These are phyloP conservation scores for Leptographium radiaticola DNA, from an alignment of 2,329 filamentous ascomycete species.

Conservation along the genomic window DNA sequence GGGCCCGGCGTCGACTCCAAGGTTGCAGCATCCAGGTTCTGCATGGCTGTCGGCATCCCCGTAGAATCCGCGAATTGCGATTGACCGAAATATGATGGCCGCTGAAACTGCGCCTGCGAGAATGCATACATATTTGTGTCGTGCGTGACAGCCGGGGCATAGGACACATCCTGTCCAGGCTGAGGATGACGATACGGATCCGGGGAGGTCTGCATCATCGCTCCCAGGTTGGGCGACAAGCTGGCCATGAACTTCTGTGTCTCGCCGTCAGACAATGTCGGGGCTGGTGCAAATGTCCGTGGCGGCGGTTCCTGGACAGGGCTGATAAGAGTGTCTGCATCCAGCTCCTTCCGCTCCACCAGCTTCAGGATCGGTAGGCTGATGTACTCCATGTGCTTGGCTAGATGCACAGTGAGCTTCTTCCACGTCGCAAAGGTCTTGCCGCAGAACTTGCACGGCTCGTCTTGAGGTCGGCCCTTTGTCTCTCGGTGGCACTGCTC, in stretches of 20 bases:
- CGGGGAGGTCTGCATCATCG: neutral
- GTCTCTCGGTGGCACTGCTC: slow-evolving; percentile 67
- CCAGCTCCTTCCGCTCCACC: slow-evolving; percentile 33
- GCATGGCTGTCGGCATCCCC: slow-evolving; percentile 10
- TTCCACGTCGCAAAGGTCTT: slow-evolving; percentile 77
- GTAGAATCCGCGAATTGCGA: neutral
- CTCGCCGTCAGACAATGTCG: neutral
- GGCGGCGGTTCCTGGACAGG: slow-evolving; percentile 46
- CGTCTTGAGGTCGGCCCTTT: slow-evolving; percentile 49
- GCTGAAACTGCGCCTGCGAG: slow-evolving; percentile 10
- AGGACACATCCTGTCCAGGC: slow-evolving; percentile 9
- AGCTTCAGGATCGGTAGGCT: slow-evolving; percentile 64
- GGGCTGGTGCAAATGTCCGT: slow-evolving; percentile 18
- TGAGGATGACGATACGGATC: neutral
- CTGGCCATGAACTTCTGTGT: neutral
- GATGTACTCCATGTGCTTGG: slow-evolving; percentile 89
- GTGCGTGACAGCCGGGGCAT: slow-evolving; percentile 6
- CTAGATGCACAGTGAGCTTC: slow-evolving; percentile 84
- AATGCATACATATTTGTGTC: slow-evolving; percentile 9
- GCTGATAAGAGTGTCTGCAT: slow-evolving; percentile 53
- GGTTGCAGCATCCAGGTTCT: slow-evolving; percentile 11
- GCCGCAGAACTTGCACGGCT: slow-evolving; percentile 79
- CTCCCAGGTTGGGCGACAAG: slow-evolving; percentile 6
- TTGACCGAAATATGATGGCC: neutral
- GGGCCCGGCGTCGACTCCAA: slow-evolving; percentile 5